Evolutionary conservation across 2,329 filamentous ascomycete species (phyloP).

Genomic region (Fusarium robinianum): DNA sequence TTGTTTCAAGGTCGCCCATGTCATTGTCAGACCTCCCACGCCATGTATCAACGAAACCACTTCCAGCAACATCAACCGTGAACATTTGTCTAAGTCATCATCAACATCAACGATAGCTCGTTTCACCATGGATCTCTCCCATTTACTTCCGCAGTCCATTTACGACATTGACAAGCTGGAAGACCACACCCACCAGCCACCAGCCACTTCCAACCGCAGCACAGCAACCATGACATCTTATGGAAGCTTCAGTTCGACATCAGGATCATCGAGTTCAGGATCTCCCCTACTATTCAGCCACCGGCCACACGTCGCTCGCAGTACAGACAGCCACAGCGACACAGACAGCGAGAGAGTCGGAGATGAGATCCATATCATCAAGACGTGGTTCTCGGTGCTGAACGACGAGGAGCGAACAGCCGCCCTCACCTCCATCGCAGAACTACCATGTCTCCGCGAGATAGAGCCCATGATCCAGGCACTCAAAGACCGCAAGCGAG

Average conservation of each 20-base stretch:
- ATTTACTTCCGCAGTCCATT: not conserved
- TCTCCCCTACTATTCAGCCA: conserved; percentile 27
- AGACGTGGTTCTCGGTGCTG: conserved; percentile 33
- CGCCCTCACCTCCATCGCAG: conserved; percentile 32
- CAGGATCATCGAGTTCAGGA: conserved; percentile 29
- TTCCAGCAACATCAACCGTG: conserved; percentile 1
- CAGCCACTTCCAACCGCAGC: not conserved
- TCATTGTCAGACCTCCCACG: conserved; percentile 32
- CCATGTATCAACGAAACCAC: conserved; percentile 32
- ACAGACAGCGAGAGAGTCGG: conserved; percentile 18
- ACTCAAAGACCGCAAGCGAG: conserved; percentile 34
- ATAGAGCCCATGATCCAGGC: conserved; percentile 36
- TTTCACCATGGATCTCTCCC: conserved; percentile 2
- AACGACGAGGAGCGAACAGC: conserved; percentile 29
- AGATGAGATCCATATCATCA: conserved; percentile 33
- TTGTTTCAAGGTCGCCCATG: conserved; percentile 26
- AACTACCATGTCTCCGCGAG: conserved; percentile 32
- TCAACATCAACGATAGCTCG: conserved; percentile 5
- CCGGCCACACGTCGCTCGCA: not conserved
- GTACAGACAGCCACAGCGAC: conserved; percentile 14
- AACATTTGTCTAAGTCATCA: conserved; percentile 6
- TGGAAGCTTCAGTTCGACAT: conserved; percentile 20
- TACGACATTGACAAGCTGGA: not conserved
- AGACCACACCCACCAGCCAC: conserved; percentile 2
- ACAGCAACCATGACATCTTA: conserved; percentile 28